phyloP scores from a whole-genome alignment of 495 filamentous ascomycete species.

The Lichenothelia convexa region DNA sequence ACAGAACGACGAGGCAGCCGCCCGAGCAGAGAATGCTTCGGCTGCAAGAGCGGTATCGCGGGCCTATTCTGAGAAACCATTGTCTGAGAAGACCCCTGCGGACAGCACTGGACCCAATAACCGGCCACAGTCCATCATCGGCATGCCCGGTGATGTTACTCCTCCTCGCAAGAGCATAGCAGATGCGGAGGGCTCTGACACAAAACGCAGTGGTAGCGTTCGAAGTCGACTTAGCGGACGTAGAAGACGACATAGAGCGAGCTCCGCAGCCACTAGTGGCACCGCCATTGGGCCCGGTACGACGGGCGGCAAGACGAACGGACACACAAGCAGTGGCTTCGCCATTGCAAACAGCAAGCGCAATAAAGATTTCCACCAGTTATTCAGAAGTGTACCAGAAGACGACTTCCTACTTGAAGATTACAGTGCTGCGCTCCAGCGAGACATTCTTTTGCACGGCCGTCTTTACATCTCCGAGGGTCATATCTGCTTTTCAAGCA shows the following conservation, averaged over 20 bases:
- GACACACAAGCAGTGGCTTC: constrained; percentile 77
- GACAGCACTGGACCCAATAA: constrained; percentile 6
- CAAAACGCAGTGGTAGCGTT: constrained; percentile 63
- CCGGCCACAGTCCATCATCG: constrained; percentile 17
- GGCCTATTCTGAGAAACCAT: constrained; percentile 38
- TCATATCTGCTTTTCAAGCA: constrained; percentile 96
- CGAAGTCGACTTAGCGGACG: constrained; percentile 51
- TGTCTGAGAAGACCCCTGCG: constrained; percentile 4
- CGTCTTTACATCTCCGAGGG: constrained; percentile 92
- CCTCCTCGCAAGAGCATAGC: constrained; percentile 46
- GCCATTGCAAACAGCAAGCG: constrained; percentile 90
- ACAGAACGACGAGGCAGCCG: constrained; percentile 31
- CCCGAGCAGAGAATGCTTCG: constrained; percentile 36
- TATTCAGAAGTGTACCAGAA: constrained; percentile 92
- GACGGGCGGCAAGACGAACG: constrained; percentile 30
- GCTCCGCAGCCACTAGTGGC: constrained; percentile 65
- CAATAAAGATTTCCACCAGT: constrained; percentile 82
- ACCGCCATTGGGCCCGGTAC: constrained; percentile 48
- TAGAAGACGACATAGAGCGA: constrained; percentile 56
- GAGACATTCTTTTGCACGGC: constrained; percentile 88
- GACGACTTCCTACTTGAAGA: constrained; percentile 98
- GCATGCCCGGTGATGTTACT: constrained; percentile 12
- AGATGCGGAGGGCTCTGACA: constrained; percentile 41
- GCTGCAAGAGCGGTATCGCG: constrained; percentile 41
- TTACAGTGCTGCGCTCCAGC: constrained; percentile 89